These are phyloP conservation scores for Tardiomyces depauwii DNA, from an alignment of 1,139 yeast genomes.

Conservation along the genomic window DNA sequence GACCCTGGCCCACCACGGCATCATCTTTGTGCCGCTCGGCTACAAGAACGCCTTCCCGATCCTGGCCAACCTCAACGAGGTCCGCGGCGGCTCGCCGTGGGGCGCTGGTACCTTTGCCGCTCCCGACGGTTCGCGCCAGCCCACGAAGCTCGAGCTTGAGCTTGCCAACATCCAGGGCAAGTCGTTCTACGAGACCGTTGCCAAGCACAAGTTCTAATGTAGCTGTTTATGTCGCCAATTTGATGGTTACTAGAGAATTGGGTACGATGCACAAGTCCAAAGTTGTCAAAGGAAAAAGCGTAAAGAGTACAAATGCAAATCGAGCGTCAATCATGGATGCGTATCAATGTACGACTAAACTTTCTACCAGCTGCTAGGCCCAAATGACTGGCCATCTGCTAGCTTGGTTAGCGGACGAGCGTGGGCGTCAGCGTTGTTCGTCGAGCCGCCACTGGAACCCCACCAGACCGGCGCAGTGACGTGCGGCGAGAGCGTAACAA, in stretches of 20 bases:
- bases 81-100: constrained; percentile 81
- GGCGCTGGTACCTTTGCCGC: constrained; percentile 82
- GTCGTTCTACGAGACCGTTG: constrained; percentile 40
- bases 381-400: constrained; percentile 16
- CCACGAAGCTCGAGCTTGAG: constrained; percentile 52
- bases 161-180: constrained; percentile 57
- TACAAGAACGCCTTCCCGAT: constrained; percentile 52
- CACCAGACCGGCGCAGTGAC: constrained; percentile 41
- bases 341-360: background rate
- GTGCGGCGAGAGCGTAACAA: constrained; percentile 30
- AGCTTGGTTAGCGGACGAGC: constrained; percentile 12
- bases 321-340: background rate
- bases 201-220: constrained; percentile 2
- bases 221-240: no score
- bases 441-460: constrained; percentile 34
- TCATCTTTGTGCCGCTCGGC: constrained; percentile 72
- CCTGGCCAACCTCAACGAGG: constrained; percentile 50
- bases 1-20: constrained; percentile 66
- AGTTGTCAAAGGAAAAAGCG: no score
- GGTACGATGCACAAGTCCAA: no score
- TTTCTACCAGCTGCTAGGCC: constrained; percentile 17
- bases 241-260: no score
- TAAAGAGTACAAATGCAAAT: background rate
- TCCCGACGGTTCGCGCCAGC: constrained; percentile 68
- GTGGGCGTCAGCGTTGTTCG: constrained; percentile 16